Conservation (phyloP, 2,329 filamentous ascomycete species). For the Diaporthe australafricana region DNA sequence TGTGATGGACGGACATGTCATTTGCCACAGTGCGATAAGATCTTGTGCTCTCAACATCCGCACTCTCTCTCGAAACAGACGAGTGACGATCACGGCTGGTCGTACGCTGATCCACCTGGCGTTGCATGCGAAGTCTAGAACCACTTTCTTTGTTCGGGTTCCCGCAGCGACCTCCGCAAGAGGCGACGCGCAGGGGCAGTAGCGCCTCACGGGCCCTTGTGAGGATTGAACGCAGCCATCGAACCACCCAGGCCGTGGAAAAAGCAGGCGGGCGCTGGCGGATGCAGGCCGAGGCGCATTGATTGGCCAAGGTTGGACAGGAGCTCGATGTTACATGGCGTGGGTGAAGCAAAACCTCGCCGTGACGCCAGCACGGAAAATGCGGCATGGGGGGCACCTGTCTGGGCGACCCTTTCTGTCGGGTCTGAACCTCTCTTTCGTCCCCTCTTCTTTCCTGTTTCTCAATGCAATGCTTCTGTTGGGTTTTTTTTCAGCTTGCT, state of each 20-base stretch:
- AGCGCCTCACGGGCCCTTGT: background rate
- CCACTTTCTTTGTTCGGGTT: background rate
- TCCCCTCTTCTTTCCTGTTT: background rate
- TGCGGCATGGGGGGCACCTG: background rate
- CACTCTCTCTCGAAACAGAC: background rate
- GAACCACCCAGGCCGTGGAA: background rate
- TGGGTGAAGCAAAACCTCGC: background rate
- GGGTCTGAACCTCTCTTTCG: background rate
- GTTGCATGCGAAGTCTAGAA: background rate
- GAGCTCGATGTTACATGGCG: constrained; percentile 16
- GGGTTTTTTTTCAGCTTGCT: constrained; percentile 28
- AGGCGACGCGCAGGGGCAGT: background rate
- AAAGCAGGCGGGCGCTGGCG: constrained; percentile 9
- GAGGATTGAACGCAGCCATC: constrained; percentile 8
- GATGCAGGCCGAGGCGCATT: background rate
- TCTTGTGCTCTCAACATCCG: background rate
- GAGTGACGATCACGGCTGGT: constrained; percentile 12
- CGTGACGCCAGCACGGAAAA: background rate
- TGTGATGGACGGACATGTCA: background rate
- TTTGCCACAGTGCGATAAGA: constrained; percentile 1
- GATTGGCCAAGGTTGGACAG: background rate
- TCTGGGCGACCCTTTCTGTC: constrained; percentile 7
- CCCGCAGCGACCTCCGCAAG: background rate
- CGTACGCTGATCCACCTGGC: background rate
- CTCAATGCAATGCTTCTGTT: background rate